These are phyloP conservation scores for Amphichorda felina DNA, from an alignment of 2,329 filamentous ascomycete species.

Conservation along the genomic window DNA sequence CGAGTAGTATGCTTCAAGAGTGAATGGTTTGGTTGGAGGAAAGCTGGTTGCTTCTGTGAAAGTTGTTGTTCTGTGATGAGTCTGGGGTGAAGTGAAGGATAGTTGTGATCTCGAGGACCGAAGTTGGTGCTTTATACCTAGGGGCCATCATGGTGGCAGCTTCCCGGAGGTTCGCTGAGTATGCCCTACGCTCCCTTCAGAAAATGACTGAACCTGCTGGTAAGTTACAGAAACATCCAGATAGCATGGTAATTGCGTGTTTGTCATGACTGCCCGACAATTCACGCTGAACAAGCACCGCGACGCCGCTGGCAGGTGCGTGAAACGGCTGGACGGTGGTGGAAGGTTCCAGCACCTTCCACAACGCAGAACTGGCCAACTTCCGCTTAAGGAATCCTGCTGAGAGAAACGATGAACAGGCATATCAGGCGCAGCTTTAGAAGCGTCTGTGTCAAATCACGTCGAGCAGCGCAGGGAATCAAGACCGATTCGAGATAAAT, in stretches of 20 bases:
- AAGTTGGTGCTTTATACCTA: slow-evolving; percentile 17
- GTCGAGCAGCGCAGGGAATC: no score
- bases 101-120: neutral
- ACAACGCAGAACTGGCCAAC: no score
- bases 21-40: no score
- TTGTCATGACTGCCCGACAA: neutral
- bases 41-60: no score
- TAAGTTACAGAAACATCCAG: slow-evolving; percentile 3
- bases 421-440: no score
- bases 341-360: slow-evolving; percentile 12
- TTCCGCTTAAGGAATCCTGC: no score
- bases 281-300: neutral
- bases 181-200: slow-evolving; percentile 1
- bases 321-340: slow-evolving; percentile 5
- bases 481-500: no score
- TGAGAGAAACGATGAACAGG: no score
- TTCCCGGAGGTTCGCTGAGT: neutral
- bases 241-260: neutral
- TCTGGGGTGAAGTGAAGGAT: slow-evolving; percentile 13
- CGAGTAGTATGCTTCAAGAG: slow-evolving; percentile 9
- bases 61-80: slow-evolving; percentile 11
- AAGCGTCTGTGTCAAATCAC: no score
- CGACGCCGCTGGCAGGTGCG: slow-evolving; percentile 6
- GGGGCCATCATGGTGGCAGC: neutral
- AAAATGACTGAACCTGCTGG: slow-evolving; percentile 6